These are phyloP conservation scores for Gastrolobium bilobum DNA, from an alignment of 306 rosid genomes.

Conservation along the genomic window DNA sequence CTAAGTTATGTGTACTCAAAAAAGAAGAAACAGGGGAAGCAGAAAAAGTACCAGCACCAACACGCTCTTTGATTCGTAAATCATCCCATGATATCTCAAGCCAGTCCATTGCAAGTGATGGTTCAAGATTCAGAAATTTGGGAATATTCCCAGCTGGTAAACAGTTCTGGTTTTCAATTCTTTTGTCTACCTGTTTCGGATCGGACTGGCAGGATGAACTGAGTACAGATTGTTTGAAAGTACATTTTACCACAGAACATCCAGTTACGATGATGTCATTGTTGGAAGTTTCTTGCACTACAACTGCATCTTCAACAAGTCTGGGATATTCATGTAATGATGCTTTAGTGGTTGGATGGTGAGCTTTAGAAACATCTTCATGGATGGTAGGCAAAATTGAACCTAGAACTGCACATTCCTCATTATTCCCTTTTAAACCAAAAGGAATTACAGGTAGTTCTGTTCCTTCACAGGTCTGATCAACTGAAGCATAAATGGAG, in stretches of 20 bases:
- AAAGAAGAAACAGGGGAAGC: conserved; percentile 14
- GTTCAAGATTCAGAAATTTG: conserved; percentile 81
- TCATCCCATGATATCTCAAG: conserved; percentile 99
- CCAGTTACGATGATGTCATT: conserved; percentile 55
- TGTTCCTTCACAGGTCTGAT: conserved; percentile 60
- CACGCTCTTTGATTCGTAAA: conserved; percentile 80
- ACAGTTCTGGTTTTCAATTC: conserved; percentile 55
- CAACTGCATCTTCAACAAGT: conserved; percentile 49
- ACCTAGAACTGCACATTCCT: conserved; percentile 56
- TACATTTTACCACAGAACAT: conserved; percentile 54
- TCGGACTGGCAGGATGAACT: conserved; percentile 57
- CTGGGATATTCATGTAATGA: conserved; percentile 54
- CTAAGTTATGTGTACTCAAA: not conserved
- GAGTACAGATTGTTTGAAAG: conserved; percentile 52
- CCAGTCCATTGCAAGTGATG: conserved; percentile 99
- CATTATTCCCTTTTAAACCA: conserved; percentile 59
- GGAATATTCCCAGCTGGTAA: conserved; percentile 62
- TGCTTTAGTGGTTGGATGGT: conserved; percentile 50
- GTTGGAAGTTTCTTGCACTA: conserved; percentile 55
- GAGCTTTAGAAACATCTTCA: conserved; percentile 59
- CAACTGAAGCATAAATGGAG: conserved; percentile 52
- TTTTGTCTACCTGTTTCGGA: conserved; percentile 53
- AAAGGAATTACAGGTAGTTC: conserved; percentile 54
- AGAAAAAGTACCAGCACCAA: conserved; percentile 88
- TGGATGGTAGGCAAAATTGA: conserved; percentile 58